Base-by-base conservation (phyloP, 148 eudicot species). In the Spergularia marina region DNA sequence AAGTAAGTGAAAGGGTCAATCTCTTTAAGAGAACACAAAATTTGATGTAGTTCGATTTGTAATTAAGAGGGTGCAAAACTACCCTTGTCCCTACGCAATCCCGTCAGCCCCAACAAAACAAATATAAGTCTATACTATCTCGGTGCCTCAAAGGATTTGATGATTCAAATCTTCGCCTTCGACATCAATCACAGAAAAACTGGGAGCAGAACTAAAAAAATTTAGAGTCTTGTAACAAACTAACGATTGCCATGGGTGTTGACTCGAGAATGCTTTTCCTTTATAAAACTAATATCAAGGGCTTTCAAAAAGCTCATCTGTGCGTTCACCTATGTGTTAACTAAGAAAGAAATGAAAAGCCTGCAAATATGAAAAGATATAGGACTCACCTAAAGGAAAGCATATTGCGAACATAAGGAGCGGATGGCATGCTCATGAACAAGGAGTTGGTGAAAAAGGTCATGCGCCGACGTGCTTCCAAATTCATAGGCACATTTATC, bases 321-420 rank as follows among this genome's bases (percentile, higher is more conserved):
- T 36, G 17, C 12, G 17, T 58, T 58, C 4, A 36, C 11, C n/a
- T 18, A 39, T 39, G 66, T 23, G 65, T 68, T 14, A 23, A 23
- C 12, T 17, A 63, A 53, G 51, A 52, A 36, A 36, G 40, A 54
- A 64, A 56, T 1, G 5, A 73, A 25, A 44, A 53, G n/a, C 47
- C 34, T 13, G 52, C 44, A 49, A 53, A 34, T 10, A 63, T 58
- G 64, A 52, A 52, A 36, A 3, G 2, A 44, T 44, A 18, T 71
- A 77, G 17, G 30, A 82, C 91, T 81, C 70, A 95, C 99, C 99
- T 95, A 73, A 92, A 95, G 71, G 99, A 95, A 68, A 95, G 91
- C 99, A 95, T 95, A 78, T 95, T 86, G 53, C 96, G 94, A 79
- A 95, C 99, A 89, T 83, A 89, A 17, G 99, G 99, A 82, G 99